A percentile compares a stretch with the other conserved stretches of the same genome.
Conservation (phyloP, 208 protist genomes). For the Wallacemonas sp. region DNA sequence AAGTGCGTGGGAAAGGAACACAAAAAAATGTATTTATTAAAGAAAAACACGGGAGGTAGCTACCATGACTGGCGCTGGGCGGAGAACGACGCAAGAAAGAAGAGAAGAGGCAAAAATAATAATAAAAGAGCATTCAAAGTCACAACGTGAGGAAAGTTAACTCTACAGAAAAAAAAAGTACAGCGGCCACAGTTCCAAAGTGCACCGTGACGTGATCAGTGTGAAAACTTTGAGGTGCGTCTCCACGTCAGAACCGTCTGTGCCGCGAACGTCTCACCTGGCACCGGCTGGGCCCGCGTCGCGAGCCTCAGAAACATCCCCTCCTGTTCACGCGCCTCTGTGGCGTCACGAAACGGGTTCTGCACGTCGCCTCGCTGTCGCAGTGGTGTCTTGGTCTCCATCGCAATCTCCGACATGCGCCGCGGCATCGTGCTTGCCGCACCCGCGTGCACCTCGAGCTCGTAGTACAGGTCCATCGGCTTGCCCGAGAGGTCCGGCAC, state of each 20-base stretch:
- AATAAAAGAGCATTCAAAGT: neutral
- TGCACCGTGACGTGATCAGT: neutral
- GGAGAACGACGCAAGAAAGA: no score
- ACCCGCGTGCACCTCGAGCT: conserved; percentile 2
- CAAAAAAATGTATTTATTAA: no score
- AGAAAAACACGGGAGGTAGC: no score
- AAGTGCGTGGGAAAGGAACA: neutral
- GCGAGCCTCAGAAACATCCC: conserved; percentile 24
- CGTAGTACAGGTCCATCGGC: conserved; percentile 11
- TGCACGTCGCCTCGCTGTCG: conserved; percentile 1
- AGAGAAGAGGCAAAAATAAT: neutral
- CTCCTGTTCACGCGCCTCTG: neutral
- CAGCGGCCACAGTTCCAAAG: neutral
- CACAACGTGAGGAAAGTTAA: neutral
- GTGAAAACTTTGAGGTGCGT: conserved; percentile 17
- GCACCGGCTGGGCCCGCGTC: conserved; percentile 17
- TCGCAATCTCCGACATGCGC: neutral
- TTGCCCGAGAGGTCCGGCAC: neutral
- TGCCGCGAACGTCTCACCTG: conserved; percentile 29
- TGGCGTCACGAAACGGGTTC: conserved; percentile 5
- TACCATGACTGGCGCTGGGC: no score
- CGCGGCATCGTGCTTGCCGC: neutral
- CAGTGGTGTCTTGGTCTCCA: neutral
- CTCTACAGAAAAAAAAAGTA: conserved; percentile 22
- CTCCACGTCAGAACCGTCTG: conserved; percentile 50